Evolutionary conservation across 352 stramenopile genomes (phyloP), one percentile per base, ranked within the genome.

Genomic region (Thalassiosira tumida): DNA sequence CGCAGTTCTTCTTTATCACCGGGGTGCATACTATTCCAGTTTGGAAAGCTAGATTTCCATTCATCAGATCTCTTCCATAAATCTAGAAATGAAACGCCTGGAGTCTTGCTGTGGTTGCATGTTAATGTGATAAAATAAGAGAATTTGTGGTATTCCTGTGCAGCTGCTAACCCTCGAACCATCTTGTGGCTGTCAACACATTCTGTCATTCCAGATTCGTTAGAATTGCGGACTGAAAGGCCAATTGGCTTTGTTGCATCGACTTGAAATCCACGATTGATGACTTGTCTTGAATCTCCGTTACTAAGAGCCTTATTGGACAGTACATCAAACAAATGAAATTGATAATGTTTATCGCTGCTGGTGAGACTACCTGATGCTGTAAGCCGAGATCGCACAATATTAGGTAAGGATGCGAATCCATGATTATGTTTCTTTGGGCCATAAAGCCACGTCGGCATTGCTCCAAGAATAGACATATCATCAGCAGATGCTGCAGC

Each of bases 71-170:
- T 13, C 67, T 81, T 83, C 65, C 65, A 87, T 38, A 69, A 1
- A 54, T 59, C 31, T 24, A 89, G 37, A 40, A 47, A 47, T 21
- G 0, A 1, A 4, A 86, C 35, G 29, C 75, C 85, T 31, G 77
- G 85, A 31, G 35, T 43, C 10, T 41, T 3, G 1, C 4, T 41
- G n/a, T 87, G 65, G 33, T 72, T 77, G 13, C 6, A 2, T 15
- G 85, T 91, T 10, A 78, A 50, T 31, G 85, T 91, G 38, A 67
- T 24, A 64, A 91, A 91, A 37, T 69, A 21, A 83, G 62, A 38
- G 29, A 2, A 87, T 77, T 82, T 75, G 21, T 51, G 24, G 51
- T 78, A 83, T 31, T 87, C 29, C 47, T 82, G 65, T 26, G 85
- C 81, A 31, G 59, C 65, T 35, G 40, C 26, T 1, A 90, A 31